Percentiles rank a stretch among this genome's conserved stretches.
Conservation (phyloP, 495 filamentous ascomycete species). For the Xylaria venustula region DNA sequence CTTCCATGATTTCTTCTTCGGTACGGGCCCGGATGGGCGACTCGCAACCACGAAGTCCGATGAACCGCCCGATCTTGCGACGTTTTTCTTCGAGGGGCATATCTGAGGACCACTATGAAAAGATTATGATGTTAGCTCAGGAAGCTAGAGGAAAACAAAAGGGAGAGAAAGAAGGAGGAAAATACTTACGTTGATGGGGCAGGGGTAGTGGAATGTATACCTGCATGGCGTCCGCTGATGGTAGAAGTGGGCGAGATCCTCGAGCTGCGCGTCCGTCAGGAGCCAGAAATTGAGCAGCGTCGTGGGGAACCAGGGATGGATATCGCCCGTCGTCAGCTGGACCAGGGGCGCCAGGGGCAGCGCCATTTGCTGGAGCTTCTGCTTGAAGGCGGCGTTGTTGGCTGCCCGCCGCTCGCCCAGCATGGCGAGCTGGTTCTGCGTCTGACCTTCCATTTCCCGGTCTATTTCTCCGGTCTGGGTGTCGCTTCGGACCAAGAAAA, state of each 20-base stretch:
- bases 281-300: constrained; percentile 72
- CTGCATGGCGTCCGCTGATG: constrained; percentile 63
- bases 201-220: constrained; percentile 63
- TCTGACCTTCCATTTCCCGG: constrained; percentile 28
- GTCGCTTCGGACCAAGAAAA: too few species aligned
- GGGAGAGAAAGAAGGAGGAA: background rate
- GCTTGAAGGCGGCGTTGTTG: constrained; percentile 34
- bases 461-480: too few species aligned
- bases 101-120: constrained; percentile 28
- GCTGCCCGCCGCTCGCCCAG: constrained; percentile 32
- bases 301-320: constrained; percentile 65
- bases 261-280: constrained; percentile 67
- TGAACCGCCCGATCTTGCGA: constrained; percentile 61
- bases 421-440: constrained; percentile 10
- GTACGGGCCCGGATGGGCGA: constrained; percentile 37
- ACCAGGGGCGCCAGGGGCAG: constrained; percentile 58
- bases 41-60: constrained; percentile 64
- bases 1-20: constrained; percentile 41
- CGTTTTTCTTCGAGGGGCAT: constrained; percentile 57
- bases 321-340: constrained; percentile 53
- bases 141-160: background rate
- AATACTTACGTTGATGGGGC: constrained; percentile 34
- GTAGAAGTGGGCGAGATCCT: constrained; percentile 71
- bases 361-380: constrained; percentile 46
- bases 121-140: background rate